Conservation (phyloP, 1,139 yeast species). For the Hanseniaspora gamundiae region DNA sequence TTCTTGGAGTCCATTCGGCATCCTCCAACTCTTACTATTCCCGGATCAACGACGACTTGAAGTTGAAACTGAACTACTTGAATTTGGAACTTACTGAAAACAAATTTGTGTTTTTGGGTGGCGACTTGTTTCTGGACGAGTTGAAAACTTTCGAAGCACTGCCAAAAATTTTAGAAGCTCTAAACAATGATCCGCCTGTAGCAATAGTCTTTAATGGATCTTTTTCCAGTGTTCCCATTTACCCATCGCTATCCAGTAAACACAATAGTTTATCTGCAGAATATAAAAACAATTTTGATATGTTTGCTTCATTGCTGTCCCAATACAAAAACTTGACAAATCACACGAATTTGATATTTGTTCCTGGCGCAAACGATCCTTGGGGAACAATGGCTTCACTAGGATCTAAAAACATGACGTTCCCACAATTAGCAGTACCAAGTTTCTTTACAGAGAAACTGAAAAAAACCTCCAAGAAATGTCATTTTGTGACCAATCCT, state of each 20-base stretch:
- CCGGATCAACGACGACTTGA: slow-evolving; percentile 49
- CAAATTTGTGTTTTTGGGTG: slow-evolving; percentile 57
- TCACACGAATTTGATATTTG: slow-evolving; percentile 42
- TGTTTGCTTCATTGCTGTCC: slow-evolving; percentile 45
- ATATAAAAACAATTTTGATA: slow-evolving; percentile 67
- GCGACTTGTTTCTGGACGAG: slow-evolving; percentile 58
- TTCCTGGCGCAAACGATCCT: slow-evolving; percentile 90
- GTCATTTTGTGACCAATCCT: slow-evolving; percentile 72
- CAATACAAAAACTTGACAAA: slow-evolving; percentile 34
- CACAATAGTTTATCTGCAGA: slow-evolving; percentile 25
- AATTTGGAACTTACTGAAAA: slow-evolving; percentile 49
- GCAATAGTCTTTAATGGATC: slow-evolving; percentile 51
- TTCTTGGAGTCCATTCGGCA: slow-evolving; percentile 47
- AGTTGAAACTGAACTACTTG: slow-evolving; percentile 38
- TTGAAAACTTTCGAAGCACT: slow-evolving; percentile 46
- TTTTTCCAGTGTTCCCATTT: slow-evolving; percentile 49
- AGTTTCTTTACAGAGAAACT: slow-evolving; percentile 55
- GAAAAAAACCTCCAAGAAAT: slow-evolving; percentile 48
- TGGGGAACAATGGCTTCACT: slow-evolving; percentile 70
- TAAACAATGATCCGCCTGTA: slow-evolving; percentile 42
- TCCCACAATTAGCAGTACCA: slow-evolving; percentile 70
- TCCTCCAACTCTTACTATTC: slow-evolving; percentile 29
- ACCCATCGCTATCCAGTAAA: slow-evolving; percentile 32
- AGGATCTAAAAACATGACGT: slow-evolving; percentile 45
- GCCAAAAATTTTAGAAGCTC: slow-evolving; percentile 39